Conservation (phyloP, 345 rosid genomes). For the Hibiscus syriacus region DNA sequence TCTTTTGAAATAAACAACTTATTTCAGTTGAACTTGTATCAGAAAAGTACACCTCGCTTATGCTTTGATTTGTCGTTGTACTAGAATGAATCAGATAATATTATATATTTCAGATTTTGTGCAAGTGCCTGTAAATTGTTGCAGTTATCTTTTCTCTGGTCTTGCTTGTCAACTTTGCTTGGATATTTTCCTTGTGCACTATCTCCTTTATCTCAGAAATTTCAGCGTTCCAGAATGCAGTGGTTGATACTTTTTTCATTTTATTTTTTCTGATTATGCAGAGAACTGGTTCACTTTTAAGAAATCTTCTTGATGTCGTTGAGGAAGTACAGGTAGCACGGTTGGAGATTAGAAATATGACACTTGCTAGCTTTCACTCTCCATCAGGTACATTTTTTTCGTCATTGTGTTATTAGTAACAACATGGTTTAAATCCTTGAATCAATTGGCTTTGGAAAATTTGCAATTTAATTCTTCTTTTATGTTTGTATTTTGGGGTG, state of each 20-base stretch:
- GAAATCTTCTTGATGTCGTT: constrained; percentile 54
- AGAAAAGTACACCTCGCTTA: neutral
- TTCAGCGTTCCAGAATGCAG: neutral
- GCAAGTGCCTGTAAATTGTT: neutral
- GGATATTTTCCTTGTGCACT: neutral
- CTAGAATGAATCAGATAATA: neutral
- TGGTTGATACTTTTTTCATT: constrained; percentile 10
- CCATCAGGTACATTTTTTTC: constrained; percentile 41
- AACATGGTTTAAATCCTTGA: neutral
- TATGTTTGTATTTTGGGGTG: neutral
- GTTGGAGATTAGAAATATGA: constrained; percentile 48
- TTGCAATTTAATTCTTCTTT: neutral
- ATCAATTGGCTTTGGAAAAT: neutral
- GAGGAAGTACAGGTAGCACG: constrained; percentile 59
- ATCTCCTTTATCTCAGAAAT: neutral
- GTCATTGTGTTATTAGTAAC: constrained; percentile 1
- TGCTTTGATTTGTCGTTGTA: neutral
- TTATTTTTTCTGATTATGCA: constrained; percentile 31
- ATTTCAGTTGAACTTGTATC: neutral
- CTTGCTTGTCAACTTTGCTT: neutral
- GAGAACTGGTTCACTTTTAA: constrained; percentile 51
- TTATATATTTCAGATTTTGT: neutral
- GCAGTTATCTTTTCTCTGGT: constrained; percentile 4
- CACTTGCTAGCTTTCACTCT: constrained; percentile 40
- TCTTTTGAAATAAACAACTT: neutral